Base-by-base conservation (phyloP, 148 eudicot genomes). In the Silene uniflora region DNA sequence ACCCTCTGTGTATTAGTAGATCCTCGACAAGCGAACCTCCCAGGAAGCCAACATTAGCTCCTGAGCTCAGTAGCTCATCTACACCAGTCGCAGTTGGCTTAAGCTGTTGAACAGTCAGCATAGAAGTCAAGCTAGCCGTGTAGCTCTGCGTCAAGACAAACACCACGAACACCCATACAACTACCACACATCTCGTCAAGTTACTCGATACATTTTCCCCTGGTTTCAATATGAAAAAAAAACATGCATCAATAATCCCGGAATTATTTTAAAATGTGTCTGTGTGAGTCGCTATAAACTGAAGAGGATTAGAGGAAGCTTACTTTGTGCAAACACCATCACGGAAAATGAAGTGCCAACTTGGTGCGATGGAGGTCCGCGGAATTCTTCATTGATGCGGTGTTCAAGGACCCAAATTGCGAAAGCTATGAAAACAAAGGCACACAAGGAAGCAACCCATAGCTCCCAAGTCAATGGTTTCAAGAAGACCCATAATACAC, bases 401-500 rank as follows among this genome's bases (percentile, higher is more conserved):
- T 83, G 88, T 68, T 89, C 92, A 67, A 87, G 82, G 52, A 86
- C 61, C 84, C 87, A 87, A 71, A 86, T 58, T 10, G 81, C 80
- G 58, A 88, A 74, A 21, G 90, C 92, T 22, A 83, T 79, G 77
- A 80, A 81, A n/a, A 81, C 42, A 60, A 84, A 87, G 0, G 80
- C 73, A 23, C 75, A 79, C n/a, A 77, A 65, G 42, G 69, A 79
- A 62, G 86, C 83, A 21, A 86, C 6, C 93, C 93, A 88, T 4
- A 88, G 86, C 5, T 82, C 83, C 85, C 78, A 61, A 0, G 81
- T 84, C 46, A 90, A 59, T 2, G 91, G 91, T 74, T 73, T 85
- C 77, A 86, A 63, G 77, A 89, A 87, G 7, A 83, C 80, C 93
- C 93, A n/a, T n/a, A n/a, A 87, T 24, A 87, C 83, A 73, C 77